Conservation (phyloP, 768 basidiomycete species). For the Auricularia heimuer region DNA sequence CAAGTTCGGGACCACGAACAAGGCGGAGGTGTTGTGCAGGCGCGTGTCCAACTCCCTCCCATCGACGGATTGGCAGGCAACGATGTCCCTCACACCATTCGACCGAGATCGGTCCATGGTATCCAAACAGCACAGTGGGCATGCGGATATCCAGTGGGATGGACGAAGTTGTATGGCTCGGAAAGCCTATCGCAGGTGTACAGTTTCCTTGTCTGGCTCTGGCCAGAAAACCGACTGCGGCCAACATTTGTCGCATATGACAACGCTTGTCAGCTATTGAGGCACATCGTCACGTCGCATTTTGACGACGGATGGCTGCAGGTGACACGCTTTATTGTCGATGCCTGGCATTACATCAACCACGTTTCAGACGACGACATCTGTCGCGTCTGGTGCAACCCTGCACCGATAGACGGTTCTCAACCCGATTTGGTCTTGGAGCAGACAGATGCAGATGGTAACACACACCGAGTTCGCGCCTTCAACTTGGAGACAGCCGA, state of each 20-base stretch:
- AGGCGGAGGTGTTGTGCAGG: neutral
- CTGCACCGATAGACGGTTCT: constrained; percentile 21
- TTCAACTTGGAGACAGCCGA: constrained; percentile 25
- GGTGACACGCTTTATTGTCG: constrained; percentile 24
- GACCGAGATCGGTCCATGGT: constrained; percentile 11
- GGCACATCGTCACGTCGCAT: constrained; percentile 13
- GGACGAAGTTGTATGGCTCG: constrained; percentile 13
- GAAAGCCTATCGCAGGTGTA: constrained; percentile 11
- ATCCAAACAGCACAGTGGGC: constrained; percentile 16
- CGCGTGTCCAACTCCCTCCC: neutral
- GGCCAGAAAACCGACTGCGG: too few relatives aligned
- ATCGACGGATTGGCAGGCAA: neutral
- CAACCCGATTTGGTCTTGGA: constrained; percentile 21
- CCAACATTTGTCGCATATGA: constrained; percentile 12
- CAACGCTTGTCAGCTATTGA: constrained; percentile 12
- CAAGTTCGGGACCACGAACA: neutral
- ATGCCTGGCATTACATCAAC: constrained; percentile 14
- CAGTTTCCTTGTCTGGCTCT: neutral
- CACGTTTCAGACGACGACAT: constrained; percentile 15
- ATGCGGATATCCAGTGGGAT: constrained; percentile 14
- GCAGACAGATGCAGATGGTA: constrained; percentile 16
- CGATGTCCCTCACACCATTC: constrained; percentile 9
- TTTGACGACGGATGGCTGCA: constrained; percentile 8
- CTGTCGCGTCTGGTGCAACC: constrained; percentile 24
- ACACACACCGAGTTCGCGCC: constrained; percentile 13